These are phyloP conservation scores for Pseudocercospora ulei DNA, from an alignment of 2,329 filamentous ascomycete genomes.

Conservation along the genomic window DNA sequence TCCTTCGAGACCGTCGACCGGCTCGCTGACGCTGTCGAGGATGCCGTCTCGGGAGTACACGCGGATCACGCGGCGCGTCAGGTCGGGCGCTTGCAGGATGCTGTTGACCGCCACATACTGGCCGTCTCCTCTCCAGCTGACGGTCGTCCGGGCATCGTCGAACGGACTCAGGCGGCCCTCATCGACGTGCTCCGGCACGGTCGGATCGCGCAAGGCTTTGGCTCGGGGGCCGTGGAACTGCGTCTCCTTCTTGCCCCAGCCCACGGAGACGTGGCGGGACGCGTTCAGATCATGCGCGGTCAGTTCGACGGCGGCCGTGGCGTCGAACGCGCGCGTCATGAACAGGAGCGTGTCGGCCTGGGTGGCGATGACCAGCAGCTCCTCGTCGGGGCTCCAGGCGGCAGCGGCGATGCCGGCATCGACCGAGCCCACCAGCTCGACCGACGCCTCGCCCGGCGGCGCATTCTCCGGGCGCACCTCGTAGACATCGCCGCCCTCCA, in stretches of 20 bases:
- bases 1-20: constrained; percentile 81
- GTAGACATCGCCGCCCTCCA: constrained; percentile 85
- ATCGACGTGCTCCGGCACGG: constrained; percentile 85
- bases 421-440: constrained; percentile 92
- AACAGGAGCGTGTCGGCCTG: constrained; percentile 69
- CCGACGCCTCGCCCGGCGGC: constrained; percentile 58
- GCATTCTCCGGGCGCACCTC: constrained; percentile 68
- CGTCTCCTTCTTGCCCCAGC: constrained; percentile 96
- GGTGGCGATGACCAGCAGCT: constrained; percentile 75
- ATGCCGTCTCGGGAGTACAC: constrained; percentile 85
- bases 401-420: constrained; percentile 84
- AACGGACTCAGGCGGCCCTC: constrained; percentile 62
- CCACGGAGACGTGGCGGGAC: constrained; percentile 82
- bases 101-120: constrained; percentile 80
- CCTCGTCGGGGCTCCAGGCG: constrained; percentile 90
- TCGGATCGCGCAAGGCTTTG: constrained; percentile 78
- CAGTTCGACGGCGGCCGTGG: constrained; percentile 64
- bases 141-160: constrained; percentile 60
- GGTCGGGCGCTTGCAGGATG: constrained; percentile 56
- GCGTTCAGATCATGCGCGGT: constrained; percentile 65
- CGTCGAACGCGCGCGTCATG: constrained; percentile 88
- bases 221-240: constrained; percentile 73
- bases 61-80: constrained; percentile 65
- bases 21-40: constrained; percentile 88
- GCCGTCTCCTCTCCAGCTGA: constrained; percentile 93